Conservation (phyloP, 768 basidiomycete species). For the Lentinula aciculospora region DNA sequence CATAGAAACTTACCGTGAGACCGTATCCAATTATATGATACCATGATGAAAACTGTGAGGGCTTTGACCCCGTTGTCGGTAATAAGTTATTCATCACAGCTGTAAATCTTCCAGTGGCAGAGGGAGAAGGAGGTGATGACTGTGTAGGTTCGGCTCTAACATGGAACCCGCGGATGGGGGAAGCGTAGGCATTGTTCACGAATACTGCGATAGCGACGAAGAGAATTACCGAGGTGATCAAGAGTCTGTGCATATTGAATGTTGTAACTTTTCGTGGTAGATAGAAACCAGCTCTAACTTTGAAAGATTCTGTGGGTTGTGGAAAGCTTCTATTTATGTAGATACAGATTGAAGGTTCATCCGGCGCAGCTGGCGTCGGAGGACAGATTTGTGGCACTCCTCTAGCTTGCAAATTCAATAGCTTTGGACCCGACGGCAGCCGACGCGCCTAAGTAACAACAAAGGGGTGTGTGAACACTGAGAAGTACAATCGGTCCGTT, state of each 20-base stretch:
- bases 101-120: neutral
- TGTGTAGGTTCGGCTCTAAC: neutral
- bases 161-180: neutral
- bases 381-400: too few species aligned
- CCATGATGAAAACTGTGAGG: neutral
- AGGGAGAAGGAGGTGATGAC: neutral
- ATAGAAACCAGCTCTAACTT: neutral
- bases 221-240: neutral
- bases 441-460: too few species aligned
- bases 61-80: neutral
- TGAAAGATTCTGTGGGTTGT: neutral
- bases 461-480: too few species aligned
- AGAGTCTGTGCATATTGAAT: neutral
- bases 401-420: too few species aligned
- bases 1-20: neutral
- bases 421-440: too few species aligned
- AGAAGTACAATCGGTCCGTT: too few species aligned
- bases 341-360: too few species aligned
- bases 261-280: neutral
- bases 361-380: neutral
- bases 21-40: neutral
- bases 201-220: neutral
- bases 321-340: too few species aligned
- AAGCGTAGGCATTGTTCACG: neutral
- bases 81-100: too few species aligned